phyloP scores from a whole-genome alignment of 2,329 filamentous ascomycete species.

The Fusarium sp. region DNA sequence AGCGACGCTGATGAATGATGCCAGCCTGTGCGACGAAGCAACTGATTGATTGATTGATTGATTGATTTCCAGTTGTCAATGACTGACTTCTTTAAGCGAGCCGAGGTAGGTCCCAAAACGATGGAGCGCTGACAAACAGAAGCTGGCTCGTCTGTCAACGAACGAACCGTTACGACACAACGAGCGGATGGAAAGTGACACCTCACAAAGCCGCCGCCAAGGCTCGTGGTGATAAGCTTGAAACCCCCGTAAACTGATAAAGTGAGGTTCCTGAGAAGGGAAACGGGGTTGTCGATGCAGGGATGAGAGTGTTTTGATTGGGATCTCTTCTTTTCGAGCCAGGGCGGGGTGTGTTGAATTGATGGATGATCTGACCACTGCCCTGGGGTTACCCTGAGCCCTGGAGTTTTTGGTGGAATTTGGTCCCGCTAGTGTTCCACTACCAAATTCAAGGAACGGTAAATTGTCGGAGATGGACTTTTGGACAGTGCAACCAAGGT shows the following conservation, averaged over 20 bases:
- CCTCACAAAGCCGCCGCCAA: slow-evolving; percentile 13
- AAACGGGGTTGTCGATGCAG: slow-evolving; percentile 9
- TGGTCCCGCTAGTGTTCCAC: slow-evolving; percentile 11
- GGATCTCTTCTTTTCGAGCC: slow-evolving; percentile 1
- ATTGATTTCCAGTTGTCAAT: slow-evolving; percentile 4
- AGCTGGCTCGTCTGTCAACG: neutral
- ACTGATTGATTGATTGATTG: neutral
- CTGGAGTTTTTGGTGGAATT: neutral
- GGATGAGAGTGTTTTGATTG: slow-evolving; percentile 17
- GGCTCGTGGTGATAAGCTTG: slow-evolving; percentile 8
- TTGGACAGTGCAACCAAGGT: slow-evolving; percentile 16
- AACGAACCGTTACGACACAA: slow-evolving; percentile 3
- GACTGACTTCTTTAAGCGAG: slow-evolving; percentile 1
- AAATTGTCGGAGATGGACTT: slow-evolving; percentile 26
- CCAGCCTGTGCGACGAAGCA: neutral
- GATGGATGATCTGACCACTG: slow-evolving; percentile 31
- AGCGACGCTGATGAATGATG: slow-evolving; percentile 5
- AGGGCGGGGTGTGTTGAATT: slow-evolving; percentile 12
- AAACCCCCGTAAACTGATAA: neutral
- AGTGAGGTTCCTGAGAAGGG: slow-evolving; percentile 2
- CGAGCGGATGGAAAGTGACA: slow-evolving; percentile 16
- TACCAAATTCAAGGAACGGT: slow-evolving; percentile 15
- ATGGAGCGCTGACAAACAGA: slow-evolving; percentile 10
- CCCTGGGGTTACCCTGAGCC: neutral
- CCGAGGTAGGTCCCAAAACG: slow-evolving; percentile 16